Evolutionary conservation across 164 flowering plant species (phyloP), one percentile per base, ranked within the genome.

Genomic region (Macadamia tetraphylla): DNA sequence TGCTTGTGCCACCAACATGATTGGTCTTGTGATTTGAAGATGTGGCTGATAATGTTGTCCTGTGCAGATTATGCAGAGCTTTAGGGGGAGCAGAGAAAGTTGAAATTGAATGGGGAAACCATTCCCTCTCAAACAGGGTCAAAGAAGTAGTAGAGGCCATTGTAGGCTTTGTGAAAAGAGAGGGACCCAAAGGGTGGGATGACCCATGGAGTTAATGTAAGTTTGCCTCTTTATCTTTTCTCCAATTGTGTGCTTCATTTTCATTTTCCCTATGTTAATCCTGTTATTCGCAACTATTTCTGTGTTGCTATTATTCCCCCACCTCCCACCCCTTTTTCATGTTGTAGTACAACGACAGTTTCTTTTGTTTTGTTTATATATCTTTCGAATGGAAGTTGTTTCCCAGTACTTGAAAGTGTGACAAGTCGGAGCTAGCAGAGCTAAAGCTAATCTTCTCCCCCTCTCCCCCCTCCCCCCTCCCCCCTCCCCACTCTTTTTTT

Each of bases 131-230:
- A 13, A 95, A 95, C 79, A 82, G 99, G 75, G 88, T 82, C 9
- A 70, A 66, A 1, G 99, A 95, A 81, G 89, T 87, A 52, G 98
- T 87, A 44, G 78, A 84, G 56, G 87, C 90, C 61, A 88, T 95
- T 42, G 56, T 91, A 17, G 83, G 79, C 49, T 92, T 95, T 69
- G 80, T 92, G 9, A 91, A 80, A 74, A 82, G 88, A 58, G 99
- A 89, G 14, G 98, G 89, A 30, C 99, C 97, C 6, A 86, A 79
- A 53, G 97, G 97, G 44, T 95, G 99, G 97, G 98, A 90, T 74
- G 99, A 95, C 80, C 99, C 99, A 17, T 92, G 99, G 99, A 84
- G 61, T 72, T 92, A 77, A 78, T 32, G 8, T 58, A 23, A 18
- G 51, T 9, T 52, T 63, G 8, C 49, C 12, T 14, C 18, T 46